Conservation (phyloP, 176 grass and related monocot species). For the Eragrostis curvula region DNA sequence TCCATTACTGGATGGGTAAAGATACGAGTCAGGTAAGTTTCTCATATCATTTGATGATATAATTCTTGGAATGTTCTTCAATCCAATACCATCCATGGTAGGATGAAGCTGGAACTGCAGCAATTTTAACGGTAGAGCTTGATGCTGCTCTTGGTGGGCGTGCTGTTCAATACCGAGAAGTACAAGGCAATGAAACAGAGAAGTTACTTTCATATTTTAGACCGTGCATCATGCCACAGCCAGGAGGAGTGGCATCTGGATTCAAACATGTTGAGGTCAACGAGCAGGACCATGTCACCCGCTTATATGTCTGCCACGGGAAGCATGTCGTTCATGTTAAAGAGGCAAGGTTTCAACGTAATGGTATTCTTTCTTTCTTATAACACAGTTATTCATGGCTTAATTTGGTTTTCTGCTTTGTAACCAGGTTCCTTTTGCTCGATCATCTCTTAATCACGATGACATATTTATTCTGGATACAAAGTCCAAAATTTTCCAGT, state of each 20-base stretch:
- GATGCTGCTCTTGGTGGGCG: slow-evolving; percentile 90
- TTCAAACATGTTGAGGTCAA: slow-evolving; percentile 90
- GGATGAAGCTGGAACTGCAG: slow-evolving; percentile 94
- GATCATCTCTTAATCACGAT: slow-evolving; percentile 92
- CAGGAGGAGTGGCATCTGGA: slow-evolving; percentile 86
- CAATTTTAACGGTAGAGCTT: slow-evolving; percentile 90
- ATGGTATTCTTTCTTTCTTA: slow-evolving; percentile 17
- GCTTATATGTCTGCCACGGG: slow-evolving; percentile 90
- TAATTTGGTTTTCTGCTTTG: slow-evolving; percentile 31
- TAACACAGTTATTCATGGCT: slow-evolving; percentile 9
- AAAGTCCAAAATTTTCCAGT: slow-evolving; percentile 95
- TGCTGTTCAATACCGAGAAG: slow-evolving; percentile 92
- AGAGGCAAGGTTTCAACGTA: slow-evolving; percentile 65
- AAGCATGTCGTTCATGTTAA: slow-evolving; percentile 96
- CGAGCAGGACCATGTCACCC: slow-evolving; percentile 66
- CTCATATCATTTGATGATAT: slow-evolving; percentile 37
- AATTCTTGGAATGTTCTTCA: slow-evolving; percentile 19
- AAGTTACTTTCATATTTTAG: slow-evolving; percentile 93
- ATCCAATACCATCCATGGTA: slow-evolving; percentile 39
- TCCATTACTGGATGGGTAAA: slow-evolving; percentile 99
- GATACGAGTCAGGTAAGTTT: slow-evolving; percentile 90
- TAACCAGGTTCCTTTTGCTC: slow-evolving; percentile 87
- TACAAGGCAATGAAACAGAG: slow-evolving; percentile 95
- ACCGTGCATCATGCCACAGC: slow-evolving; percentile 96
- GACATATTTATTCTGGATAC: slow-evolving; percentile 99